Evolutionary conservation across 2,329 filamentous ascomycete genomes (phyloP), one percentile per base, ranked within the genome.

Genomic region (Clonostachys chloroleuca): DNA sequence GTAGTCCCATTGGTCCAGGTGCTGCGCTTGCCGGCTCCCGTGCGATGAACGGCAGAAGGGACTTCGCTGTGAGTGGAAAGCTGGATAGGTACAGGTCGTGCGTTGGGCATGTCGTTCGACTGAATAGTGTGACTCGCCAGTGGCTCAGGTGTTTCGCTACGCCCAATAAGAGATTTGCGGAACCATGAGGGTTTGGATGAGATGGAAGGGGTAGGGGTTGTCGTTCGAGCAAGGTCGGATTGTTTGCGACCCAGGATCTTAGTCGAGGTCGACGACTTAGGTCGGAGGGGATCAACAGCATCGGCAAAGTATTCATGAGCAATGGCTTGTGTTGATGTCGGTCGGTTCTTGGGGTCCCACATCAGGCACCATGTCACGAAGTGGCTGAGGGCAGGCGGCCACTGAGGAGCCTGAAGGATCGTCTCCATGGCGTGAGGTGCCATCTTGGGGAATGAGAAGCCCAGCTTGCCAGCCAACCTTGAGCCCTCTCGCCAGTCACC

Each of bases 381-480:
- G 49, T 95, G 83, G 59, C 86, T 87, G 47, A 99, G 77, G 17
- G 90, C 86, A 2, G 86, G 72, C 6, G 94, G 94, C 94, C 94
- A 99, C 61, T 96, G 89, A 14, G 94, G 91, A 24, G 87, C 66
- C 61, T 90, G 90, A 8, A 99, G 77, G 54, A 97, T 94, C 6
- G 90, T 95, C 57, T 97, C 92, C 81, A 99, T 90, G 16, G 92
- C 83, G 66, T 97, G 94, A 44, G 94, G 94, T 18, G 94, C 92
- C 94, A 99, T 97, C 83, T 94, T 97, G 50, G 94, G 94, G 70
- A 99, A 99, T 1, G 94, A 96, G 67, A 99, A 99, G 47, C 94
- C 94, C 53, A 99, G 80, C 75, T 97, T 97, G 56, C 94, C 90
- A 48, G 94, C 94, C 49, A 99, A 75, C 51, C 90, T 82, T 42